Evolutionary conservation across 2,329 filamentous ascomycete species (phyloP), one percentile per base, ranked within the genome.

Genomic region (Fusarium sp.): DNA sequence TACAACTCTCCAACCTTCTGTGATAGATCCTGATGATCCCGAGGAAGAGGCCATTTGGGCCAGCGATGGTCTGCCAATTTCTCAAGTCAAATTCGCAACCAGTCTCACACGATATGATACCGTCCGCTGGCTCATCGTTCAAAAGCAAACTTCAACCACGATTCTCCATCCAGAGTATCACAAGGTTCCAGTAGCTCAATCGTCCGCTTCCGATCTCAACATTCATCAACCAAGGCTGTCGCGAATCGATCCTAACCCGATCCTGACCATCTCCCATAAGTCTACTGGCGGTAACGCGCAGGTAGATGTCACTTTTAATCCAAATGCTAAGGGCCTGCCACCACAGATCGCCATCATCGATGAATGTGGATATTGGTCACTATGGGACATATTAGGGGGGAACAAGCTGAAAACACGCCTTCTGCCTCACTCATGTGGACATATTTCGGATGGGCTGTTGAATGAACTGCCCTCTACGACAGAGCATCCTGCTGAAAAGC

Each of bases 341-440:
- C 86, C 89, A 3, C 91, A 92, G 74, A 81, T 95, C 58, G 91
- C 86, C 22, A 83, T 94, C 31, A 84, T 95, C 24, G 91, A 95
- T 75, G 85, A 89, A 57, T 82, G 82, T 38, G 92, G 92, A 3
- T 84, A 83, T 64, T 95, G 92, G 93, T 90, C 84, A 47, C 80
- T 94, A 8, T 94, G 91, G 90, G 86, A 92, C 68, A 82, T 92
- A 30, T 72, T 75, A 18, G 83, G 82, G 18, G 83, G 82, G 60
- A 83, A 77, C 69, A 77, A 80, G 28, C 79, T 81, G 26, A 82
- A 78, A 80, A 75, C 14, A 73, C 82, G 36, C 82, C 77, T 81
- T 24, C 78, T 78, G 13, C 76, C 82, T 38, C 76, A 62, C 24
- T 79, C 80, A 56, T 82, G 82, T 58, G 88, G 88, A 4, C 84